Conservation (phyloP, 345 rosid genomes). For the Angophora floribunda region DNA sequence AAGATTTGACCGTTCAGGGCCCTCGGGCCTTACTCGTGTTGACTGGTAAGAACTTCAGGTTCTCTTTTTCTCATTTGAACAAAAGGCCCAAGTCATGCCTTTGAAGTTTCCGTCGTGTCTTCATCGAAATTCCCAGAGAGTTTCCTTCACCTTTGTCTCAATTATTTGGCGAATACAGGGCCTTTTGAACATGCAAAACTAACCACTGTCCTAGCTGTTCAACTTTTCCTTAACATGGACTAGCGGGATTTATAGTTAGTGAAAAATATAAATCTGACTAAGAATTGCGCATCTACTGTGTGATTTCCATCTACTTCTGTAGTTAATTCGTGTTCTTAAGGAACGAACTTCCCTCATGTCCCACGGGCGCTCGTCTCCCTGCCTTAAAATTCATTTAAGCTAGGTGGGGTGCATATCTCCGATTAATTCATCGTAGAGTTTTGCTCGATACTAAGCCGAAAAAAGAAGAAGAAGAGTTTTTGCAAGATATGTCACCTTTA, state of each 20-base stretch:
- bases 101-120: background rate
- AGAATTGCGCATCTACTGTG: background rate
- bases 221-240: background rate
- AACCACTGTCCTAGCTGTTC: background rate
- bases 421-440: background rate
- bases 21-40: constrained; percentile 44
- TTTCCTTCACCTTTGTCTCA: background rate
- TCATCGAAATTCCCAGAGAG: background rate
- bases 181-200: no score
- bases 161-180: background rate
- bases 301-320: background rate
- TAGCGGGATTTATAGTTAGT: background rate
- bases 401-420: background rate
- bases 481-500: background rate
- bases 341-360: background rate
- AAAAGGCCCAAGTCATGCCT: background rate
- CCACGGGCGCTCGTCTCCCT: background rate
- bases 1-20: constrained; percentile 52
- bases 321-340: background rate
- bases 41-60: constrained; percentile 44
- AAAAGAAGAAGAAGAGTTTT: background rate
- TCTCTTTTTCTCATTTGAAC: background rate
- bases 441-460: background rate
- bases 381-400: background rate
- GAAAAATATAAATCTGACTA: background rate